phyloP scores from a whole-genome alignment of 176 grass and related monocot species.

The Hsuehochloa calcarea region DNA sequence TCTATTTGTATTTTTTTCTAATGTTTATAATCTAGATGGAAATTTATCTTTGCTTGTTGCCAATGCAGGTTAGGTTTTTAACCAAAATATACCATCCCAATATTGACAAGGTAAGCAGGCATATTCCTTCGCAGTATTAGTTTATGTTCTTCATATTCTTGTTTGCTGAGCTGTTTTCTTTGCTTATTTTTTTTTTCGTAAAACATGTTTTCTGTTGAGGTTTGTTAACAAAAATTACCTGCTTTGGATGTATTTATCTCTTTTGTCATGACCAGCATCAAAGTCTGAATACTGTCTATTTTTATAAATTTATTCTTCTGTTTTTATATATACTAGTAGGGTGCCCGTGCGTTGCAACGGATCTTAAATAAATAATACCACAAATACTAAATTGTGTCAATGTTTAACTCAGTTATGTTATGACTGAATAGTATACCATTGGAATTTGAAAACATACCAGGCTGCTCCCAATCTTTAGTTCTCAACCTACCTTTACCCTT shows the following conservation, averaged over 20 bases:
- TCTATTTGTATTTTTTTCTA: not conserved
- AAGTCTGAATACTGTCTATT: not conserved
- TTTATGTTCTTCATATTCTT: slow-evolving; percentile 8
- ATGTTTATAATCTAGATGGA: not conserved
- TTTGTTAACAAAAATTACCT: slow-evolving; percentile 7
- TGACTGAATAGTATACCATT: too few species aligned
- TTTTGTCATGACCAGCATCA: not conserved
- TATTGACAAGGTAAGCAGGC: slow-evolving; percentile 84
- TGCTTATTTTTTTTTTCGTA: not conserved
- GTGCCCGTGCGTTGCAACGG: too few species aligned
- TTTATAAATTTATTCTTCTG: not conserved
- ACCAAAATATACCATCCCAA: slow-evolving; percentile 99
- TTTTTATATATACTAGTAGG: slow-evolving; percentile 4
- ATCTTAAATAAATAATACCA: too few species aligned
- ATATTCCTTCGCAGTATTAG: not conserved
- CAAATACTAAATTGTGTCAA: too few species aligned
- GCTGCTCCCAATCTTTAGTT: too few species aligned
- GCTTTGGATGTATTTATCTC: not conserved
- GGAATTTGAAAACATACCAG: too few species aligned
- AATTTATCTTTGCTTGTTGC: slow-evolving; percentile 10
- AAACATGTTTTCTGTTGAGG: not conserved
- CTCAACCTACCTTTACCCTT: too few species aligned
- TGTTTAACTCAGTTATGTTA: too few species aligned
- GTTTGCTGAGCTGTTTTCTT: not conserved
- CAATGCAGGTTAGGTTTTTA: slow-evolving; percentile 85